These are phyloP conservation scores for Penicillium sp. DNA, from an alignment of 2,329 filamentous ascomycete species.

Conservation along the genomic window DNA sequence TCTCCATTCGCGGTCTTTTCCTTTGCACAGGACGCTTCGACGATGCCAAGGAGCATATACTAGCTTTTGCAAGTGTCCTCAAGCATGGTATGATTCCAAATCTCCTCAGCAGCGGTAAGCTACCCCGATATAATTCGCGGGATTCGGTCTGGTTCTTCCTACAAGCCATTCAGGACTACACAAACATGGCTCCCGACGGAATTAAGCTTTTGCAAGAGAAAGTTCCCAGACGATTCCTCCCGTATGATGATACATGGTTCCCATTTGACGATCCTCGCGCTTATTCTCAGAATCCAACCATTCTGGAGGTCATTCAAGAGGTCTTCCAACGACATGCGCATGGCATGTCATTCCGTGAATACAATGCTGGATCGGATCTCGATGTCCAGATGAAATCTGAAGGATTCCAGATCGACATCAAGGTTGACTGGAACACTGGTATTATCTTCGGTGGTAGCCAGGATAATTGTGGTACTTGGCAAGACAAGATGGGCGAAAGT, in stretches of 20 bases:
- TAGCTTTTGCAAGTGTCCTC: conserved; percentile 91
- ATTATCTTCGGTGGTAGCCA: conserved; percentile 95
- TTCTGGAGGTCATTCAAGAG: conserved; percentile 91
- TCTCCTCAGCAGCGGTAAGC: conserved; percentile 80
- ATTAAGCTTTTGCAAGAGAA: conserved; percentile 72
- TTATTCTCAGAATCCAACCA: conserved; percentile 80
- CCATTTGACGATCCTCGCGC: conserved; percentile 77
- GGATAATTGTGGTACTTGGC: conserved; percentile 96
- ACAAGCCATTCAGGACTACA: conserved; percentile 94
- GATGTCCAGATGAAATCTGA: conserved; percentile 92
- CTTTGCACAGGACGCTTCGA: conserved; percentile 85
- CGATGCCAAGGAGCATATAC: conserved; percentile 91
- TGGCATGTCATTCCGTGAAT: conserved; percentile 90
- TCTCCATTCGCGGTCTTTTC: conserved; percentile 88
- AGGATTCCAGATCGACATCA: conserved; percentile 89
- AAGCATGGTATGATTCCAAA: conserved; percentile 99
- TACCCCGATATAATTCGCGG: conserved; percentile 90
- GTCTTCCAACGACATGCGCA: conserved; percentile 87
- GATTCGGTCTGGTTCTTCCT: conserved; percentile 99
- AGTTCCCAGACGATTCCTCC: conserved; percentile 83
- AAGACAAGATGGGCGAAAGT: conserved; percentile 99
- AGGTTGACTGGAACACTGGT: conserved; percentile 88
- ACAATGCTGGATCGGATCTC: conserved; percentile 85
- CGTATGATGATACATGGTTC: conserved; percentile 97
- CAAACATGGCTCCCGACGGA: conserved; percentile 78